A percentile compares a stretch with the other conserved stretches of the same genome.
Evolutionary conservation across 2,329 filamentous ascomycete species (phyloP).

Genomic region (Blastomyces parvus): DNA sequence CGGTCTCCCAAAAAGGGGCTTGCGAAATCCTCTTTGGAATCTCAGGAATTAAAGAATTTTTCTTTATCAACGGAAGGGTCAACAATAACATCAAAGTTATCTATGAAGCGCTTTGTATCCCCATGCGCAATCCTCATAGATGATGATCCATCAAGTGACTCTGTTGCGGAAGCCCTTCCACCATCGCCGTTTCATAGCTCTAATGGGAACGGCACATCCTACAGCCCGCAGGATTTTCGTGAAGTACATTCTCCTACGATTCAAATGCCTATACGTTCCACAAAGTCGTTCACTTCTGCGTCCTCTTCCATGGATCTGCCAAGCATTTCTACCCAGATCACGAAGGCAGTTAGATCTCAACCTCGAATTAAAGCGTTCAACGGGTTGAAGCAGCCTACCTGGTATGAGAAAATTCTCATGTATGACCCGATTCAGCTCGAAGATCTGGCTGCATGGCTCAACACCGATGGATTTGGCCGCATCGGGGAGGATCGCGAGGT

Average conservation of each 20-base stretch:
- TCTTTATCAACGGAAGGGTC: not conserved
- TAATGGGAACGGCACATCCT: not conserved
- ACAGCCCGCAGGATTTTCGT: not conserved
- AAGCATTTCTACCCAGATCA: constrained; percentile 41
- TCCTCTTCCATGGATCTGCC: constrained; percentile 21
- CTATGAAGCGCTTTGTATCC: not conserved
- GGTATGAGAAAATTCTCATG: constrained; percentile 87
- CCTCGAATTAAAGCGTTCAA: constrained; percentile 26
- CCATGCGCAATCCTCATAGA: not conserved
- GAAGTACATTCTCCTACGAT: constrained; percentile 4
- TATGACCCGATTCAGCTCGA: constrained; percentile 87
- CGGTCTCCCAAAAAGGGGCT: not conserved
- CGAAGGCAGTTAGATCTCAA: constrained; percentile 38
- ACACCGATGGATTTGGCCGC: constrained; percentile 55
- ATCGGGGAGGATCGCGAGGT: constrained; percentile 59
- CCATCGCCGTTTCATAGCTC: not conserved
- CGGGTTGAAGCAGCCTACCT: constrained; percentile 47
- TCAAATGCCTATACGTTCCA: constrained; percentile 17
- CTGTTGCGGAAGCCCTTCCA: not conserved
- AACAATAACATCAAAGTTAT: not conserved
- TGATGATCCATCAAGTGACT: not conserved
- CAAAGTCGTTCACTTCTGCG: not conserved
- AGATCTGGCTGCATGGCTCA: constrained; percentile 75
- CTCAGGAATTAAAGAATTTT: not conserved
- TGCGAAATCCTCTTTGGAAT: not conserved